These are phyloP conservation scores for Nymphaea thermarum DNA, from an alignment of 164 flowering plant species.

Conservation along the genomic window DNA sequence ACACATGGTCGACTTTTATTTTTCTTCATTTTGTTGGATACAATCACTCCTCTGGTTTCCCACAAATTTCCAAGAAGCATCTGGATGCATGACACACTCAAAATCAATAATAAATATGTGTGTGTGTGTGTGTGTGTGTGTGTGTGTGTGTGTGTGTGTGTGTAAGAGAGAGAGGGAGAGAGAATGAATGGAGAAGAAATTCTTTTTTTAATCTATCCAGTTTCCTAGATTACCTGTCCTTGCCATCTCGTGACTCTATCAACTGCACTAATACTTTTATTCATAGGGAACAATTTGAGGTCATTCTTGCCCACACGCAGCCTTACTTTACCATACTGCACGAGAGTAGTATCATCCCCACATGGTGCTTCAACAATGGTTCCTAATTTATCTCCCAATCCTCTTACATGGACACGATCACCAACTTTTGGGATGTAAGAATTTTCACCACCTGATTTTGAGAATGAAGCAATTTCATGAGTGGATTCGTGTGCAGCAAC, in stretches of 20 bases:
- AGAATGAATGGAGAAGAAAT: background rate
- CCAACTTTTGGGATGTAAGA: slow-evolving; percentile 49
- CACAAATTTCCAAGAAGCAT: no score
- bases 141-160: background rate
- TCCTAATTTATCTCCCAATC: slow-evolving; percentile 61
- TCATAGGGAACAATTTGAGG: slow-evolving; percentile 21
- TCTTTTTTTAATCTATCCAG: no score
- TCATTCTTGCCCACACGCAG: slow-evolving; percentile 42
- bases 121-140: no score
- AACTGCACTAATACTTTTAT: slow-evolving; percentile 13
- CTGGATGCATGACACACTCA: no score
- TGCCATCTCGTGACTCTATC: slow-evolving; percentile 15
- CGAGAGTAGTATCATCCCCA: slow-evolving; percentile 49
- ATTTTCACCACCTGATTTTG: slow-evolving; percentile 11
- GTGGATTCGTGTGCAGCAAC: slow-evolving; percentile 29
- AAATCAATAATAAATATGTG: background rate
- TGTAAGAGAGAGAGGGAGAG: background rate
- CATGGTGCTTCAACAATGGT: slow-evolving; percentile 63
- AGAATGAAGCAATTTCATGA: slow-evolving; percentile 7
- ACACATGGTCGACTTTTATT: no score
- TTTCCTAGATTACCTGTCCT: slow-evolving; percentile 29
- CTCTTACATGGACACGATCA: slow-evolving; percentile 53
- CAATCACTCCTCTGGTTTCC: no score
- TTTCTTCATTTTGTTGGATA: no score
- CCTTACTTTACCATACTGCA: slow-evolving; percentile 67